Conservation (phyloP, 495 filamentous ascomycete species). For the Penicillium longicatenatum region DNA sequence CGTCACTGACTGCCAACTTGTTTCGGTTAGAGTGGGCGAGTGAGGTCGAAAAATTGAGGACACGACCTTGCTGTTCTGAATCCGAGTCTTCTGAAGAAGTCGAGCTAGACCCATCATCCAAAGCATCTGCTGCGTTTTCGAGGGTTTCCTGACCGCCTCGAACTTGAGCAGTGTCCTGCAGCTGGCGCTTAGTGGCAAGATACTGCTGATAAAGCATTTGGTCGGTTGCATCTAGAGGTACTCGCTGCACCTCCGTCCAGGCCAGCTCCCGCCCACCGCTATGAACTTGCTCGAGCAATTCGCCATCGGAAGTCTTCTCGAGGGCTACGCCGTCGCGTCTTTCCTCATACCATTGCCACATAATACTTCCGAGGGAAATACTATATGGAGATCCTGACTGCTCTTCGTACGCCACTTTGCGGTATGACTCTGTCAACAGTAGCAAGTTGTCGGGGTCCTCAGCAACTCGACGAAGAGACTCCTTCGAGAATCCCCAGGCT, state of each 20-base stretch:
- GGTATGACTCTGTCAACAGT: constrained; percentile 72
- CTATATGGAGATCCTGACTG: constrained; percentile 31
- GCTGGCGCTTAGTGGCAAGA: constrained; percentile 77
- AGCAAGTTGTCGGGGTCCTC: constrained; percentile 77
- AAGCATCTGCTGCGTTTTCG: constrained; percentile 72
- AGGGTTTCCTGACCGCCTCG: constrained; percentile 64
- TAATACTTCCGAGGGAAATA: constrained; percentile 53
- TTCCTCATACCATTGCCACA: constrained; percentile 78
- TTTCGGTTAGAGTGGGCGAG: constrained; percentile 77
- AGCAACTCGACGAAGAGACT: constrained; percentile 75
- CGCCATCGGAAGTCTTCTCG: constrained; percentile 57
- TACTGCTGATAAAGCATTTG: constrained; percentile 84
- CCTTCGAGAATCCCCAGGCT: constrained; percentile 93
- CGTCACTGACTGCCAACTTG: constrained; percentile 78
- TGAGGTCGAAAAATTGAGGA: constrained; percentile 82
- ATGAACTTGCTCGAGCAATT: constrained; percentile 65
- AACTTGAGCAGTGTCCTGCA: constrained; percentile 72
- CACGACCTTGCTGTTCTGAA: constrained; percentile 86
- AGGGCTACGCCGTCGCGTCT: constrained; percentile 61
- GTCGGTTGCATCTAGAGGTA: constrained; percentile 71
- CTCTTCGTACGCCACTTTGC: constrained; percentile 42
- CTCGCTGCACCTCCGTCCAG: constrained; percentile 58
- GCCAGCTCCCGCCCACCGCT: constrained; percentile 62
- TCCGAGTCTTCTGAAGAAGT: constrained; percentile 88
- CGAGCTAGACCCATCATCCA: constrained; percentile 82